Evolutionary conservation across 306 rosid species (phyloP), one percentile per base, ranked within the genome.

Genomic region (Cicer bijugum): DNA sequence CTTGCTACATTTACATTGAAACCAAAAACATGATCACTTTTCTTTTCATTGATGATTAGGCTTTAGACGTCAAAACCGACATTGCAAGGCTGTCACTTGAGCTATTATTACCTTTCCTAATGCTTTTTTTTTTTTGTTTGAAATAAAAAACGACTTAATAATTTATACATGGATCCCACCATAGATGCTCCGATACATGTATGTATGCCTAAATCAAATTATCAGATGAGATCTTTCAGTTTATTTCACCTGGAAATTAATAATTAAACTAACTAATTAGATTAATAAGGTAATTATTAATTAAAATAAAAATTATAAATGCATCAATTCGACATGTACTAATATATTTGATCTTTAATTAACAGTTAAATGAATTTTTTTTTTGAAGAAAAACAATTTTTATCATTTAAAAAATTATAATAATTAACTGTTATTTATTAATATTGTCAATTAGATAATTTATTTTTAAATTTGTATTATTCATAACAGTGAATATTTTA

Each of bases 151-250:
- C 81, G 81, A 81, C 73, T 76, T 48, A 63, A 85, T 88, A 52
- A 88, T 88, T 86, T 64, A 57, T 58, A 69, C 52, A 66, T 23
- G 61, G 82, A 76, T 82, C 91, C 87, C 83, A 83, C 91, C 12
- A 61, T 2, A 60, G 43, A 60, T 12, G 9, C 19, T 38, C n/a
- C 19, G 6, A 17, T 52, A 5, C 28, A 28, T 23, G 6, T 28
- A 44, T 28, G 17, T 57, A 2, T 6, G 33, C 12, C 65, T 59
- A 59, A 33, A 59, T 12, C 33, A 28, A 28, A 59, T 2, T 33
- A 12, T 59, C 7, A 12, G 62, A 11, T 23, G 1, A 10, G 10
- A 12, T 1, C 61, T 56, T 20, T 19, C 12, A 56, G 7, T n/a
- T 19, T 55, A 0, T 4, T 9, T 55, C 6, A 19, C 15, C 11